Conservation (phyloP, 129 eudicot genomes). For the Glebionis coronaria region DNA sequence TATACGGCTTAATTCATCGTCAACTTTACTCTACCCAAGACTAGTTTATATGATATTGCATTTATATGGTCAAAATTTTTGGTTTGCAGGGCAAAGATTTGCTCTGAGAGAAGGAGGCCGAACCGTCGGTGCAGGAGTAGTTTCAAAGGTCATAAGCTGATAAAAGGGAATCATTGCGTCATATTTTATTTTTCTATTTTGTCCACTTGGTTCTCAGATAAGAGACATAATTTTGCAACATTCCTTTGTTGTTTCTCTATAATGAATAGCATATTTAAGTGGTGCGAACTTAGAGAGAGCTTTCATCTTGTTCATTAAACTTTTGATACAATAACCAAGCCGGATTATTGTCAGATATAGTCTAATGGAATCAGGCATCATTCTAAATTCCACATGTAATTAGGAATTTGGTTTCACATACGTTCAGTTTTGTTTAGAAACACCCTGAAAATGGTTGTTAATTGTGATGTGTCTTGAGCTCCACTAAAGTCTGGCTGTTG, state of each 20-base stretch:
- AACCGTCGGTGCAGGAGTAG: conserved; percentile 96
- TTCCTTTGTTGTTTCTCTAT: conserved; percentile 24
- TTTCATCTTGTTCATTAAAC: not conserved
- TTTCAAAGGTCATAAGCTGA: conserved; percentile 80
- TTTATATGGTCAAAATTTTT: conserved; percentile 2
- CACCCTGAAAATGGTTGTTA: no score
- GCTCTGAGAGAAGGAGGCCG: conserved; percentile 93
- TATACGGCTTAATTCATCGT: not conserved
- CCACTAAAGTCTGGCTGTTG: no score
- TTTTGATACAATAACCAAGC: conserved; percentile 8
- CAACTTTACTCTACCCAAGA: not conserved
- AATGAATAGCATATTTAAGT: conserved; percentile 16
- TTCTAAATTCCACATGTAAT: conserved; percentile 16
- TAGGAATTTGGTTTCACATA: conserved; percentile 16
- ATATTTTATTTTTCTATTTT: conserved; percentile 14
- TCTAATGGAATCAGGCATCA: not conserved
- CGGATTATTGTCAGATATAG: conserved; percentile 5
- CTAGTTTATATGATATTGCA: not conserved
- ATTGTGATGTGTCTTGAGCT: no score
- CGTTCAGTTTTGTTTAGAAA: not conserved
- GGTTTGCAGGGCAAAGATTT: conserved; percentile 89
- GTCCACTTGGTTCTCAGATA: conserved; percentile 17
- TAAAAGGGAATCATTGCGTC: conserved; percentile 8
- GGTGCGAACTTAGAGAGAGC: not conserved
- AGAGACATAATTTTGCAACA: conserved; percentile 30